Base-by-base conservation (phyloP, 2,329 filamentous ascomycete genomes). In the Chrysoporthe puriensis region DNA sequence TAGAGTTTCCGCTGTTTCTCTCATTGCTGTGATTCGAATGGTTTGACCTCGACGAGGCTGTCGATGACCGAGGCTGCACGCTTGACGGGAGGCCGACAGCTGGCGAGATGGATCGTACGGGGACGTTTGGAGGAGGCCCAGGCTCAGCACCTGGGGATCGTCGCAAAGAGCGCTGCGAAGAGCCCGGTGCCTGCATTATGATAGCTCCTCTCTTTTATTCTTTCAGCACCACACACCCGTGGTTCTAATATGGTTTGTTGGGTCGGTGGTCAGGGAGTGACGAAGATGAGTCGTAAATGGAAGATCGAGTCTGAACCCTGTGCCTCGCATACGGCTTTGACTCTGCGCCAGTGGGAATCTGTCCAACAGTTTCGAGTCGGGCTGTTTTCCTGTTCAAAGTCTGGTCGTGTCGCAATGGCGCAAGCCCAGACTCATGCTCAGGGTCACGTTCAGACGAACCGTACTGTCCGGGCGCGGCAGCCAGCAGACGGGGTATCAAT, bases 61-160 rank as follows among this genome's bases (percentile, higher is more conserved):
- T 88, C 9, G 90, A 91, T 42, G 85, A 83, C 69, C 91, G 88
- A 68, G 87, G 82, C 71, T 88, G 88, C 43, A 76, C 73, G 18
- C 73, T 73, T 26, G 73, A 73, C 63, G 73, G 72, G 71, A 87
- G 81, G 72, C 83, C 77, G 66, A 81, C 78, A 67, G 80, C 84
- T 44, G 90, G 89, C 63, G 89, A 90, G 75, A 88, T 89, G 61
- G 86, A 81, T 66, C 87, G 84, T 65, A 80, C 77, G 66, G 85
- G 83, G 71, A 87, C 80, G 77, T 81, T 85, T 66, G 85, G 82
- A 62, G 87, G 84, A 73, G 84, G 86, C 63, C 85, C 86, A 74
- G 84, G 83, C 71, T 90, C 88, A 46, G 83, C 85, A 70, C 83
- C 86, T n/a, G 89, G 88, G 62, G 88, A 90, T 73, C 88, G 86